Conservation (phyloP, 768 basidiomycete genomes). For the Terana coerulea region DNA sequence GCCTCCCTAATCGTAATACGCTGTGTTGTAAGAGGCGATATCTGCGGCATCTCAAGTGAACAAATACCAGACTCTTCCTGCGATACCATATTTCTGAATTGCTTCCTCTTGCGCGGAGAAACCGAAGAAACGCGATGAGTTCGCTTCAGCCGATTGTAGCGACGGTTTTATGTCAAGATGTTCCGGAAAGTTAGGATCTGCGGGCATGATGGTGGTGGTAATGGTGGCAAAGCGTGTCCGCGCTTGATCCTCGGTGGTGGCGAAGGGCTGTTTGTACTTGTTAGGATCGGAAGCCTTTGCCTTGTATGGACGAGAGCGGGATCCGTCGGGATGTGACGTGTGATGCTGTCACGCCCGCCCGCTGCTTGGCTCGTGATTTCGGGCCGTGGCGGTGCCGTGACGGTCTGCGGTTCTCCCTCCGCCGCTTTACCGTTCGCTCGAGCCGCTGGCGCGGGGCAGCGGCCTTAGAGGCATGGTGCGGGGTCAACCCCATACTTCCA, state of each 20-base stretch:
- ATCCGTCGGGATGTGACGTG: neutral
- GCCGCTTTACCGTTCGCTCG: conserved; percentile 7
- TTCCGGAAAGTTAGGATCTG: conserved; percentile 43
- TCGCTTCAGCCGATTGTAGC: conserved; percentile 18
- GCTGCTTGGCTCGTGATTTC: neutral
- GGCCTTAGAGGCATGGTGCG: neutral
- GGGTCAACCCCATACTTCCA: neutral
- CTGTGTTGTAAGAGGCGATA: neutral
- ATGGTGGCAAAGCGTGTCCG: no score
- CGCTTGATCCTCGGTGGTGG: neutral
- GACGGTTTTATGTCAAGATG: conserved; percentile 39
- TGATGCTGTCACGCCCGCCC: neutral
- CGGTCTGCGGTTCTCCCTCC: neutral
- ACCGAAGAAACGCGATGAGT: conserved; percentile 22
- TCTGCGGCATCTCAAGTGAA: neutral
- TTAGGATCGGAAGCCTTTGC: conserved; percentile 15
- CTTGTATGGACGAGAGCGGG: neutral
- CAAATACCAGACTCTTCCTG: conserved; percentile 74
- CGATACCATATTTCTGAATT: conserved; percentile 75
- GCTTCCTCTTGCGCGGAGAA: conserved; percentile 46
- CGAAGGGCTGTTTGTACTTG: conserved; percentile 9
- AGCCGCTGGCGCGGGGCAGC: neutral
- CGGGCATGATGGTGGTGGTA: neutral
- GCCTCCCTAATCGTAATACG: conserved; percentile 22
- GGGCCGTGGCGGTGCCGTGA: neutral